Evolutionary conservation across 768 basidiomycete genomes (phyloP).

Genomic region (Boletus pseudopeckii): DNA sequence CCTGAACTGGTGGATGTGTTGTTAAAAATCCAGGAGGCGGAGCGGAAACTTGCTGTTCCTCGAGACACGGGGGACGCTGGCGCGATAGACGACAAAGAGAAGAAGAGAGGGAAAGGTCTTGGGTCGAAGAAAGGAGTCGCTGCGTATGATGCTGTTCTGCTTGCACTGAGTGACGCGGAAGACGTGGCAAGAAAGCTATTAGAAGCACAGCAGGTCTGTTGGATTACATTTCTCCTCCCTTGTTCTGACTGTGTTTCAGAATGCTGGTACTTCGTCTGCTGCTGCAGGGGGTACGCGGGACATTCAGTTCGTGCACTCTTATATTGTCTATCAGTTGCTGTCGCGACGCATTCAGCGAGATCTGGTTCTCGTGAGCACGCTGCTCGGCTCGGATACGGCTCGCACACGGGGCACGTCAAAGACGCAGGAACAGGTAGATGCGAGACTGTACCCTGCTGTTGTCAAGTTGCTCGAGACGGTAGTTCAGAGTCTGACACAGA

Average conservation of each 20-base stretch:
- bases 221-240: background rate
- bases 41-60: constrained; percentile 50
- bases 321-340: constrained; percentile 83
- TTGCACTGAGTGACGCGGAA: constrained; percentile 87
- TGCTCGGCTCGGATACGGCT: constrained; percentile 45
- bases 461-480: constrained; percentile 87
- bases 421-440: constrained; percentile 54
- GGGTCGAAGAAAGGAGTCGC: constrained; percentile 74
- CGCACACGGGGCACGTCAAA: constrained; percentile 25
- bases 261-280: constrained; percentile 38
- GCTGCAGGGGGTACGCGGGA: constrained; percentile 55
- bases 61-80: constrained; percentile 27
- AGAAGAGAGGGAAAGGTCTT: constrained; percentile 37
- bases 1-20: constrained; percentile 89
- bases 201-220: constrained; percentile 77
- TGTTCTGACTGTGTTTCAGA: constrained; percentile 29
- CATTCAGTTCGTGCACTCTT: constrained; percentile 82
- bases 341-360: constrained; percentile 88
- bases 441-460: constrained; percentile 76
- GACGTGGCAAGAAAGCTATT: constrained; percentile 74
- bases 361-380: constrained; percentile 68
- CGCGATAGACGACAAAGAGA: constrained; percentile 23
- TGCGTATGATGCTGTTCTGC: constrained; percentile 82
- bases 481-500: constrained; percentile 79
- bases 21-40: constrained; percentile 76